These are phyloP conservation scores for Hymenotorrendiella dingleyae DNA, from an alignment of 2,329 filamentous ascomycete species.

Conservation along the genomic window DNA sequence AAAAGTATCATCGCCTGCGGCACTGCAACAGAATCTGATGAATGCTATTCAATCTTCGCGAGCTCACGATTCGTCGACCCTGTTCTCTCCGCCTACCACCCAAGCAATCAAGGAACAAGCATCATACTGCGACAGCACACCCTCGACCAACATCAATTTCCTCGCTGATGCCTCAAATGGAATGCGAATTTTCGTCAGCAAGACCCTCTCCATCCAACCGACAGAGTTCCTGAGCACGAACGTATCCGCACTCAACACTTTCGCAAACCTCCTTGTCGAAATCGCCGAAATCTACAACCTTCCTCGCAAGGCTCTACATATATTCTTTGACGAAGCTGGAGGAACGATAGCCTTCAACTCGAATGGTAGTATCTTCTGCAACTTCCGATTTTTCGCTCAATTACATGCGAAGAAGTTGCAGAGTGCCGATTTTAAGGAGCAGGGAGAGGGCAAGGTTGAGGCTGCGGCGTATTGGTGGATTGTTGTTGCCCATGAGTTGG, in stretches of 20 bases:
- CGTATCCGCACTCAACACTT: constrained; percentile 57
- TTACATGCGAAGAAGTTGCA: constrained; percentile 56
- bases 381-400: constrained; percentile 79
- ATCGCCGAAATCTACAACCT: constrained; percentile 69
- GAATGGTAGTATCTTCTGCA: constrained; percentile 85
- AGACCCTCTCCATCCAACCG: constrained; percentile 42
- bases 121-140: constrained; percentile 77
- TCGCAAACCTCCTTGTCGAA: constrained; percentile 64
- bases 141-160: constrained; percentile 67
- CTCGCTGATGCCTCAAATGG: constrained; percentile 64
- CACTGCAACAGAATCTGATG: constrained; percentile 64
- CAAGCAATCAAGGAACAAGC: constrained; percentile 73
- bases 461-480: constrained; percentile 88
- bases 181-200: constrained; percentile 68
- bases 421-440: constrained; percentile 20
- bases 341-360: constrained; percentile 90
- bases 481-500: constrained; percentile 90
- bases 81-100: constrained; percentile 70
- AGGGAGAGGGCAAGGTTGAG: constrained; percentile 50
- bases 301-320: constrained; percentile 63
- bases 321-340: constrained; percentile 77
- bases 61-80: constrained; percentile 63
- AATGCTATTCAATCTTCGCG: constrained; percentile 75
- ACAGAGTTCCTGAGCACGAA: constrained; percentile 56
- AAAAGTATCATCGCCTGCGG: constrained; percentile 53